A percentile compares a stretch with the other conserved stretches of the same genome.
Conservation (phyloP, 2,329 filamentous ascomycete genomes). For the Hypomyces perniciosus region DNA sequence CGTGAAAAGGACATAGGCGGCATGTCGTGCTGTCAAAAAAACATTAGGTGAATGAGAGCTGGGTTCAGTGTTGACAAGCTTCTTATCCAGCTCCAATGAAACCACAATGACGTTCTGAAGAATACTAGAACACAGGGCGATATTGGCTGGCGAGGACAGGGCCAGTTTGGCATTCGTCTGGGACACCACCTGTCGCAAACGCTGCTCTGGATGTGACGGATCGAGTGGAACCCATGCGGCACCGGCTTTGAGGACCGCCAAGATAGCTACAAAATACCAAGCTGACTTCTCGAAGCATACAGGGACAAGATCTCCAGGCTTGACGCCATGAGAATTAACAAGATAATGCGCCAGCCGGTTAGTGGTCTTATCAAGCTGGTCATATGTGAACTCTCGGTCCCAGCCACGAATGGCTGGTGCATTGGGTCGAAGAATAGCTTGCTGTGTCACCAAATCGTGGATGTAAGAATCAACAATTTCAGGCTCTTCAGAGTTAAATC, state of each 20-base stretch:
- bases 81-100: neutral
- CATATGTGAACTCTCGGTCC: neutral
- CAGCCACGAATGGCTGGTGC: neutral
- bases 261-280: no score
- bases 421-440: neutral
- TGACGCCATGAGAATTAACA: no score
- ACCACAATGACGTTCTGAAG: neutral
- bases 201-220: no score
- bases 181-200: constrained; percentile 3
- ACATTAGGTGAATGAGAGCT: neutral
- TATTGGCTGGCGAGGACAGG: neutral
- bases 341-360: no score
- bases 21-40: neutral
- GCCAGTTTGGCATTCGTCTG: constrained; percentile 31
- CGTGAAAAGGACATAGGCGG: constrained; percentile 14
- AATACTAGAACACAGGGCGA: no score
- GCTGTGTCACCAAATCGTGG: neutral
- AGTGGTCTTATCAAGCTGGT: constrained; percentile 12
- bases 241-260: no score
- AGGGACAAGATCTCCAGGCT: no score
- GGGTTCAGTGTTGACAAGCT: no score
- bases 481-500: neutral
- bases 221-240: no score
- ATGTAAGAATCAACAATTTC: neutral
- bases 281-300: no score